Evolutionary conservation across 257 asterid genomes (phyloP).

Genomic region (Capsicum pubescens): DNA sequence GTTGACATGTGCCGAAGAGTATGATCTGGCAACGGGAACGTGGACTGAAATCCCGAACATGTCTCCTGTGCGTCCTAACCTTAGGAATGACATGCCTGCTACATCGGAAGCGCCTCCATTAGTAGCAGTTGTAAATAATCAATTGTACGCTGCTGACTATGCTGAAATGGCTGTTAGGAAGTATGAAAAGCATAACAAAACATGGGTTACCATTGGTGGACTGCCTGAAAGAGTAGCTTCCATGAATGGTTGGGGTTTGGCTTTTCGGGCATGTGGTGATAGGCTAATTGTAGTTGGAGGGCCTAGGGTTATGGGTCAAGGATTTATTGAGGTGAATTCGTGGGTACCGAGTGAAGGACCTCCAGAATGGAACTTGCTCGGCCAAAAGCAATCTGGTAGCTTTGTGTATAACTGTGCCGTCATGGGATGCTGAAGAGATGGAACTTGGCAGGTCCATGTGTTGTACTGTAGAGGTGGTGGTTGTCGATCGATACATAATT

Average conservation of each 20-base stretch:
- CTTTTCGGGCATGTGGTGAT: conserved; percentile 57
- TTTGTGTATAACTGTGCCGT: conserved; percentile 98
- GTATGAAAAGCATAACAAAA: conserved; percentile 51
- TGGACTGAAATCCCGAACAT: conserved; percentile 89
- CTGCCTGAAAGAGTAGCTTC: conserved; percentile 82
- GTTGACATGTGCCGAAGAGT: conserved; percentile 59
- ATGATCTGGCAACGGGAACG: conserved; percentile 48
- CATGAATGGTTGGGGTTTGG: conserved; percentile 74
- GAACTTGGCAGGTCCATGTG: conserved; percentile 36
- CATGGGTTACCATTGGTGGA: conserved; percentile 67
- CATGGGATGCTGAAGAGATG: conserved; percentile 87
- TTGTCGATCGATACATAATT: conserved; percentile 41
- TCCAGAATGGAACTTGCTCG: conserved; percentile 69
- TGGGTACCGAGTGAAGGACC: conserved; percentile 61
- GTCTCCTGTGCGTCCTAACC: conserved; percentile 71
- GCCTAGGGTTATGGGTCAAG: conserved; percentile 57
- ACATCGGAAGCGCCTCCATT: conserved; percentile 88
- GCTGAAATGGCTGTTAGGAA: conserved; percentile 80
- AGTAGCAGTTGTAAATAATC: conserved; percentile 79
- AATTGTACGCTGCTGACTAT: conserved; percentile 83
- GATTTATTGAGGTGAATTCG: conserved; percentile 56
- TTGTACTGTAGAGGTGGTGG: conserved; percentile 36
- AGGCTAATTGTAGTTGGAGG: conserved; percentile 81
- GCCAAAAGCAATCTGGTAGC: conserved; percentile 71
- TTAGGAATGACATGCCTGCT: conserved; percentile 56